Conservation (phyloP, 768 basidiomycete species). For the Inosperma sp. region DNA sequence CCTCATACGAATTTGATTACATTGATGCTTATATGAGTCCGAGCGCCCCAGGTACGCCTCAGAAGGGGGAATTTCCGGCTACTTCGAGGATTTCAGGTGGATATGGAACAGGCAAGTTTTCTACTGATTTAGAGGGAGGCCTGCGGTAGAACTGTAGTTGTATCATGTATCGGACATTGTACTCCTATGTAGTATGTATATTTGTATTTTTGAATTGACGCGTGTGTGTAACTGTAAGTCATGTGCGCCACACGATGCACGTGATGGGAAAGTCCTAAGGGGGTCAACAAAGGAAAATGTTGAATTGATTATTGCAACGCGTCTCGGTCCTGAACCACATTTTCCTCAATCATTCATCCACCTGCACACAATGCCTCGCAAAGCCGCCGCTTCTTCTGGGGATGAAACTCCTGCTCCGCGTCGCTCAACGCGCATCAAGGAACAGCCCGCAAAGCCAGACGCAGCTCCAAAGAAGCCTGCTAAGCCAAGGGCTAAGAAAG, state of each 20-base stretch:
- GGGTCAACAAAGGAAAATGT: constrained; percentile 31
- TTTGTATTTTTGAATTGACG: background rate
- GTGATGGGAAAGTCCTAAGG: constrained; percentile 28
- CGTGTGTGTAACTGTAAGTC: background rate
- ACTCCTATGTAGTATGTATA: background rate
- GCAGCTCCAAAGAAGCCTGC: constrained; percentile 55
- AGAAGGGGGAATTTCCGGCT: constrained; percentile 14
- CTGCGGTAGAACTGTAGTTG: too few species aligned
- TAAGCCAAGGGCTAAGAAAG: constrained; percentile 60
- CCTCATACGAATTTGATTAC: constrained; percentile 52
- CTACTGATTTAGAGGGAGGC: constrained; percentile 8
- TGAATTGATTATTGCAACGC: constrained; percentile 32
- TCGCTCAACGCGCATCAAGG: constrained; percentile 74
- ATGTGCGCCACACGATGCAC: constrained; percentile 22
- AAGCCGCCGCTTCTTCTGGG: constrained; percentile 49
- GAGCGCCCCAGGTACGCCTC: constrained; percentile 20
- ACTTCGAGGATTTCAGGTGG: constrained; percentile 13
- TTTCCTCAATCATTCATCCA: constrained; percentile 16
- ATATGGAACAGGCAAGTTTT: constrained; percentile 20
- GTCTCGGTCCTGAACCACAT: constrained; percentile 26
- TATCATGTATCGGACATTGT: too few species aligned
- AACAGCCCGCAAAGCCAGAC: constrained; percentile 50
- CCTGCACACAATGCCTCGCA: constrained; percentile 60
- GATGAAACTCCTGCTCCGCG: constrained; percentile 49
- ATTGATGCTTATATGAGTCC: constrained; percentile 48